Percentiles rank a stretch among this genome's conserved stretches.
Conservation (phyloP, 129 eudicot genomes). For the Ambrosia trifida region DNA sequence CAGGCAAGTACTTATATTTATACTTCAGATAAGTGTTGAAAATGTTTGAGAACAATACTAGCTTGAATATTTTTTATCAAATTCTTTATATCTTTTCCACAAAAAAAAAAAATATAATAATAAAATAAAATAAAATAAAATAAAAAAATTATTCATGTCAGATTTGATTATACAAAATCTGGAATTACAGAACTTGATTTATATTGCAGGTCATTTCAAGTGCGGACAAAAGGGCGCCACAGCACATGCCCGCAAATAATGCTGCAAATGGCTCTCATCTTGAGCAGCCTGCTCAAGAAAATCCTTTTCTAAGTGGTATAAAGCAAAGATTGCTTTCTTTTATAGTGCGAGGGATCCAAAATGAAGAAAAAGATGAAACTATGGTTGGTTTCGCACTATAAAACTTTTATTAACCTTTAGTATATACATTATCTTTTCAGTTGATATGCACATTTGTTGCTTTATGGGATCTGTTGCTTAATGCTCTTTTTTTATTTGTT, state of each 20-base stretch:
- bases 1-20: slow-evolving; percentile 63
- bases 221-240: slow-evolving; percentile 43
- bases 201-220: slow-evolving; percentile 44
- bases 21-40: neutral
- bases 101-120: no score
- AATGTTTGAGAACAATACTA: neutral
- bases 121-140: no score
- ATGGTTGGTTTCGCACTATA: slow-evolving; percentile 52
- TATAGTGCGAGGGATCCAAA: slow-evolving; percentile 80
- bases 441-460: neutral
- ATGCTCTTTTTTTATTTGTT: slow-evolving; percentile 24
- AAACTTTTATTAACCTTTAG: slow-evolving; percentile 16
- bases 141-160: neutral
- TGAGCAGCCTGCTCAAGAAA: slow-evolving; percentile 47
- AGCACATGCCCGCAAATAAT: slow-evolving; percentile 39
- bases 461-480: slow-evolving; percentile 22
- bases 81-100: neutral
- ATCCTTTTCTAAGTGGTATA: slow-evolving; percentile 71
- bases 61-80: neutral
- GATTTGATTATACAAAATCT: slow-evolving; percentile 2
- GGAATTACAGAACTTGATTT: slow-evolving; percentile 11
- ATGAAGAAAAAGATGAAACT: slow-evolving; percentile 80
- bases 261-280: slow-evolving; percentile 43
- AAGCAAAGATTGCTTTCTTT: slow-evolving; percentile 95
- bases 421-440: neutral